Evolutionary conservation across 2,329 filamentous ascomycete species (phyloP).

Genomic region (Cladorrhinum sp.): DNA sequence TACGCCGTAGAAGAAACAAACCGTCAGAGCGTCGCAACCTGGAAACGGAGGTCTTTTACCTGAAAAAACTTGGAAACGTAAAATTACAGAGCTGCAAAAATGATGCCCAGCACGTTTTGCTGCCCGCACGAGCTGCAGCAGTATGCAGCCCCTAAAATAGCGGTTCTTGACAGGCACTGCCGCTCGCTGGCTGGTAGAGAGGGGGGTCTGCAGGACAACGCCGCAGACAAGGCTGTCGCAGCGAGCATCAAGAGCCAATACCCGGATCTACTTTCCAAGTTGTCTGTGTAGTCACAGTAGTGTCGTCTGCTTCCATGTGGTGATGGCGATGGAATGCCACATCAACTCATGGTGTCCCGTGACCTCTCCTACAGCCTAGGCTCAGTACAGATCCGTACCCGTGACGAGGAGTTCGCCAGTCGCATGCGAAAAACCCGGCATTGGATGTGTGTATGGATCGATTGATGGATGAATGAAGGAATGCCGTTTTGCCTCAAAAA

Average conservation of each 20-base stretch:
- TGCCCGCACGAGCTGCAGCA: neutral
- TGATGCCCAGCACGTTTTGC: constrained; percentile 10
- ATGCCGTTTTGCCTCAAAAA: neutral
- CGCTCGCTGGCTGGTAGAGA: constrained; percentile 10
- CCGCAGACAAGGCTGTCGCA: constrained; percentile 22
- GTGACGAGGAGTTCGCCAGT: neutral
- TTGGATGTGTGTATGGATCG: neutral
- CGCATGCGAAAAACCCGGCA: neutral
- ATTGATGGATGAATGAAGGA: neutral
- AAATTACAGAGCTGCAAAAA: neutral
- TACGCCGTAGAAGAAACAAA: too few species aligned
- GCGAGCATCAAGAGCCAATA: constrained; percentile 19
- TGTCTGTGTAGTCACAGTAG: neutral
- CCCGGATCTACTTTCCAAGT: neutral
- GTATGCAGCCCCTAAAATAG: constrained; percentile 19
- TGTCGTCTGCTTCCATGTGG: neutral
- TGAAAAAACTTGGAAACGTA: neutral
- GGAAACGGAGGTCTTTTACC: constrained; percentile 5
- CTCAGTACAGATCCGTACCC: neutral
- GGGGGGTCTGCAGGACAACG: constrained; percentile 21
- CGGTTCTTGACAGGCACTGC: constrained; percentile 12
- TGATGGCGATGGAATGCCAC: constrained; percentile 2
- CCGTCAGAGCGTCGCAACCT: neutral
- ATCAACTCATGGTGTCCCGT: constrained; percentile 5
- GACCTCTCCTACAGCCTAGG: neutral